Conservation (phyloP, 345 rosid species). For the Camelina sativa region DNA sequence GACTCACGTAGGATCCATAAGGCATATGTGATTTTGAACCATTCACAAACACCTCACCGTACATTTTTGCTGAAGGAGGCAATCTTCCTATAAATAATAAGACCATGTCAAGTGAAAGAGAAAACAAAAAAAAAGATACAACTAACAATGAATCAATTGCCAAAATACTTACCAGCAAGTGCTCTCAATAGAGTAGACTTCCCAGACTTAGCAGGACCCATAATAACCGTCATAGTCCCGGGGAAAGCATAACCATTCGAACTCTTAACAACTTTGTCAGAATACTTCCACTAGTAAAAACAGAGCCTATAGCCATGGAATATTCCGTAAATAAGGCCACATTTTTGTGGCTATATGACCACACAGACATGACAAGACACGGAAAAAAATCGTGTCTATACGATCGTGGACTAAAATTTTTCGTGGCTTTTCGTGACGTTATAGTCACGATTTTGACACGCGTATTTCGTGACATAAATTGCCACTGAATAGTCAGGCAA, state of each 20-base stretch:
- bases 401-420: no score
- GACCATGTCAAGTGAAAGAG: neutral
- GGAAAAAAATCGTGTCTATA: no score
- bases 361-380: no score
- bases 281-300: neutral
- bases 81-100: constrained; percentile 69
- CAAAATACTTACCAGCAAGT: constrained; percentile 70
- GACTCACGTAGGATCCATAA: constrained; percentile 93
- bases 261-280: constrained; percentile 90
- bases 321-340: no score
- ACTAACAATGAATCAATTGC: neutral
- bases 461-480: no score
- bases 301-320: no score
- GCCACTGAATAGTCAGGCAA: no score
- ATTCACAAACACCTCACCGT: constrained; percentile 86
- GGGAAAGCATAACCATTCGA: constrained; percentile 96
- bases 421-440: no score
- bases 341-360: no score
- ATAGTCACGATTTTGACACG: no score
- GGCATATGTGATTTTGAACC: constrained; percentile 73
- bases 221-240: constrained; percentile 96
- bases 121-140: neutral
- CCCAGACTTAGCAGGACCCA: constrained; percentile 99
- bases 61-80: constrained; percentile 77
- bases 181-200: constrained; percentile 92